These are phyloP conservation scores for Saccharomycopsis fodiens DNA, from an alignment of 805 yeast species.

Conservation along the genomic window DNA sequence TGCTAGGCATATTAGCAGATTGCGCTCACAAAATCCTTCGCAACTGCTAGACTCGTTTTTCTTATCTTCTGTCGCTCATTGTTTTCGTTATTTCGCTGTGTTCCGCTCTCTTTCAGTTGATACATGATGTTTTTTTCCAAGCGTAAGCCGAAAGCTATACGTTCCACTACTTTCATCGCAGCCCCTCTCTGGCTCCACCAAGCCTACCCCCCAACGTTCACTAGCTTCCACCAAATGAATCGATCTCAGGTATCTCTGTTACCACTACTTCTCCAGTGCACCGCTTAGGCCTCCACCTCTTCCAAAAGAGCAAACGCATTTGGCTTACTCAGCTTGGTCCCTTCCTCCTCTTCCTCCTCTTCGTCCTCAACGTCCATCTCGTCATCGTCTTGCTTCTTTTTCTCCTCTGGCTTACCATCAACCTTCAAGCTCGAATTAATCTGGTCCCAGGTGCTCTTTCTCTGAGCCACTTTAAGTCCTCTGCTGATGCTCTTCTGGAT, in stretches of 20 bases:
- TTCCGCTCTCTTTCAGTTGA: too few relatives aligned
- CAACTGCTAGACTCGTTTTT: too few relatives aligned
- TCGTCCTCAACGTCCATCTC: slow-evolving; percentile 10
- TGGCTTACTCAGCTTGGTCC: neutral
- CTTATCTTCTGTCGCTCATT: too few relatives aligned
- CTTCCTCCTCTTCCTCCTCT: slow-evolving; percentile 14
- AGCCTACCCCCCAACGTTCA: too few relatives aligned
- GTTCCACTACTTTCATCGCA: too few relatives aligned
- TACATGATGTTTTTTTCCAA: too few relatives aligned
- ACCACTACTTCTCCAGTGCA: neutral
- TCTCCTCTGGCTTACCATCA: neutral
- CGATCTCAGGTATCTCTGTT: neutral
- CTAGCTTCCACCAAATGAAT: neutral
- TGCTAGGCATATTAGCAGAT: too few relatives aligned
- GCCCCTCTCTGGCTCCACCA: too few relatives aligned
- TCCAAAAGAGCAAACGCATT: slow-evolving; percentile 3
- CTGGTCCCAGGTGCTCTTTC: slow-evolving; percentile 20
- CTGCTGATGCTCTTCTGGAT: slow-evolving; percentile 17
- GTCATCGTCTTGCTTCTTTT: neutral
- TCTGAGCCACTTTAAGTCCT: slow-evolving; percentile 11
- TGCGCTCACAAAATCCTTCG: too few relatives aligned
- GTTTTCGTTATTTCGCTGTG: too few relatives aligned
- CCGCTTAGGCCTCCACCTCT: slow-evolving; percentile 17
- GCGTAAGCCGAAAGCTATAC: too few relatives aligned
- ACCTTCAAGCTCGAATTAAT: slow-evolving; percentile 9